Conservation (phyloP, 2,329 filamentous ascomycete species). For the Epichloe scottii region DNA sequence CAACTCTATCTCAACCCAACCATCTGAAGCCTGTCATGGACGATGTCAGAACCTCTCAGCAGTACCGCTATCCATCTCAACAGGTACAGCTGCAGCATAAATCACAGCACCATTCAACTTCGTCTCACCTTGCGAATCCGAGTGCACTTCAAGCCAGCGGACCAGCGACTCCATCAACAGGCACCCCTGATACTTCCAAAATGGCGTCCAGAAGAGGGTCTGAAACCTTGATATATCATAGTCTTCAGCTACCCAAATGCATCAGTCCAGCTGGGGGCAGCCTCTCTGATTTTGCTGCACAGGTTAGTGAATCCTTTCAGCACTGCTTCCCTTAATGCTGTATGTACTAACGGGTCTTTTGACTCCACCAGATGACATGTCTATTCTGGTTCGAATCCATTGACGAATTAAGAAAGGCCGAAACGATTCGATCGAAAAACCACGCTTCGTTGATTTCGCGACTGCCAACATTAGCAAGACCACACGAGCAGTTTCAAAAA, state of each 20-base stretch:
- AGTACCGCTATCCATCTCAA: slow-evolving; percentile 19
- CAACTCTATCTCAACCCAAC: slow-evolving; percentile 20
- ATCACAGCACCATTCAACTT: neutral
- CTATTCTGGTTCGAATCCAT: slow-evolving; percentile 95
- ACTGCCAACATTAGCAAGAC: slow-evolving; percentile 60
- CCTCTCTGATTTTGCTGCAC: slow-evolving; percentile 70
- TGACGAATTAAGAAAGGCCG: slow-evolving; percentile 62
- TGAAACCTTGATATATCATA: slow-evolving; percentile 40
- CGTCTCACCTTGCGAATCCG: slow-evolving; percentile 5
- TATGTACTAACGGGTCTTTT: neutral
- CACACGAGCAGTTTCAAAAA: slow-evolving; percentile 72
- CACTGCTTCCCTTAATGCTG: neutral
- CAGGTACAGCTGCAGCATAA: slow-evolving; percentile 10
- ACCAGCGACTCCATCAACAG: slow-evolving; percentile 25
- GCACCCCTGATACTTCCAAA: slow-evolving; percentile 14
- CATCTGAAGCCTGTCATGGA: slow-evolving; percentile 19
- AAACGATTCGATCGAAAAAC: slow-evolving; percentile 39
- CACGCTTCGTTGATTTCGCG: slow-evolving; percentile 30
- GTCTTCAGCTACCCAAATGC: slow-evolving; percentile 59
- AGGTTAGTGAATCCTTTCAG: slow-evolving; percentile 38
- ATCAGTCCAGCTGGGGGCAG: slow-evolving; percentile 67
- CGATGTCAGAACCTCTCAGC: slow-evolving; percentile 21
- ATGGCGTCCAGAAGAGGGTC: slow-evolving; percentile 26
- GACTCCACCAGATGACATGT: slow-evolving; percentile 62
- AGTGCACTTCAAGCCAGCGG: slow-evolving; percentile 22